Base-by-base conservation (phyloP, 192 early-diverging fungal genomes). In the Podila verticillata region DNA sequence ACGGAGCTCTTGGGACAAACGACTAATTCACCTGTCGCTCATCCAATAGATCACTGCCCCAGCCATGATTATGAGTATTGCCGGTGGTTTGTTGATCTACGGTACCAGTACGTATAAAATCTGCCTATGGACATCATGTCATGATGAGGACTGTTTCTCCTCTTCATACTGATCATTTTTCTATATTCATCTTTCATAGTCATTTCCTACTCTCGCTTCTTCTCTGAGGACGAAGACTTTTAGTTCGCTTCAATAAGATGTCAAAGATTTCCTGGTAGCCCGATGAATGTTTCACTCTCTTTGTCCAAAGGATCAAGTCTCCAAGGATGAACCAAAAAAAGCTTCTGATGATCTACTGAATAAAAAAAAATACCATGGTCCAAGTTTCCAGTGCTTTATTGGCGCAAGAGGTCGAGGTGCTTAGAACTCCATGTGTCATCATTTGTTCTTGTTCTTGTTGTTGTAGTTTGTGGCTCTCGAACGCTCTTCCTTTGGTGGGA, bases 61-160 rank as follows among this genome's bases (percentile, higher is more conserved):
- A 13, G 96, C 97, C 0, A 98, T 98, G 96, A 60, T 90, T 22
- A 92, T 99, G 90, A 97, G 95, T 82, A 87, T 96, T 49, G 66
- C 84, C 7, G 97, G 97, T 36, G 97, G 97, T n/a, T 64, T 95
- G 26, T 70, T 99, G 82, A 95, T 99, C 29, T 99, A 99, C 71
- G 90, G 90, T 29, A 98, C 96, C 28, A 98, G 97, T 84, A 90
- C 66, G 83, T 74, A 39, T 47, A 20, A 26, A 24, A 13, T 62
- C 8, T 66, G 66, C 4, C 28, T 64, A 31, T n/a, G 34, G 22
- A 49, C 3, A 10, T 5, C 15, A 19, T 19, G 24, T 47, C 35
- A 22, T 49, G 5, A 15, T 8, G 2, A 61, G 32, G 35, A 60
- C 17, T 51, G 22, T 48, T 47, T 49, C 3, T 8, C 9, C 24